These are phyloP conservation scores for Cladosporium sp. DNA, from an alignment of 2,329 filamentous ascomycete species.

Conservation along the genomic window DNA sequence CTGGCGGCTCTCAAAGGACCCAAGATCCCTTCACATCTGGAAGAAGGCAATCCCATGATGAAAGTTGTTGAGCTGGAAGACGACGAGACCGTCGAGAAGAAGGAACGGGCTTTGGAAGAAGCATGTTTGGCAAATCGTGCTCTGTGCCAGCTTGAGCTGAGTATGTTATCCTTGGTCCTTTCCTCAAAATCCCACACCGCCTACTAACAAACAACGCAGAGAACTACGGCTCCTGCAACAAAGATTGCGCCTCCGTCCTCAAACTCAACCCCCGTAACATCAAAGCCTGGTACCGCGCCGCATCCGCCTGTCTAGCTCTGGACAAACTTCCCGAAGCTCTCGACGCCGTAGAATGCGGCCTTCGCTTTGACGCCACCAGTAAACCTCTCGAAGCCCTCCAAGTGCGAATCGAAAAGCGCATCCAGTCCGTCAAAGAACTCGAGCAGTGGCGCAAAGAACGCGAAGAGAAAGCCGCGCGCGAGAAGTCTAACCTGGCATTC, in stretches of 20 bases:
- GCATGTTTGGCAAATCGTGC: slow-evolving; percentile 81
- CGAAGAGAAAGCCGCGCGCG: slow-evolving; percentile 50
- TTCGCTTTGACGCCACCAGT: slow-evolving; percentile 69
- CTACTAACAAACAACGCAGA: slow-evolving; percentile 40
- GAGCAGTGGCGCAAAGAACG: slow-evolving; percentile 55
- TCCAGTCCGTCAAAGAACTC: slow-evolving; percentile 52
- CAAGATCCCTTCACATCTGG: slow-evolving; percentile 28
- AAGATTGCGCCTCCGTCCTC: slow-evolving; percentile 77
- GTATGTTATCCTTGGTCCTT: slow-evolving; percentile 38
- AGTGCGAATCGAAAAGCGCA: slow-evolving; percentile 59
- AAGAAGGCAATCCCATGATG: slow-evolving; percentile 43
- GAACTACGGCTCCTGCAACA: slow-evolving; percentile 83
- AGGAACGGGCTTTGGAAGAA: slow-evolving; percentile 65
- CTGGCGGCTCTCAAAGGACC: slow-evolving; percentile 66
- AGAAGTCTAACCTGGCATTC: slow-evolving; percentile 49
- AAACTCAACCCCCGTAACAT: slow-evolving; percentile 74
- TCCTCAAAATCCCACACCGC: slow-evolving; percentile 6
- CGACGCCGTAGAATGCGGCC: slow-evolving; percentile 70
- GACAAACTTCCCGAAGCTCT: slow-evolving; percentile 75
- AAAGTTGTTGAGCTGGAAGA: slow-evolving; percentile 52
- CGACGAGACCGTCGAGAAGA: slow-evolving; percentile 55
- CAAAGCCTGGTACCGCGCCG: slow-evolving; percentile 87
- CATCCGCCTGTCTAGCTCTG: slow-evolving; percentile 71
- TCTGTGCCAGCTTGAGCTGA: slow-evolving; percentile 80
- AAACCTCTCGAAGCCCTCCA: slow-evolving; percentile 59